Evolutionary conservation across 2,329 filamentous ascomycete genomes (phyloP), one percentile per base, ranked within the genome.

Genomic region (Xylaria sp.): DNA sequence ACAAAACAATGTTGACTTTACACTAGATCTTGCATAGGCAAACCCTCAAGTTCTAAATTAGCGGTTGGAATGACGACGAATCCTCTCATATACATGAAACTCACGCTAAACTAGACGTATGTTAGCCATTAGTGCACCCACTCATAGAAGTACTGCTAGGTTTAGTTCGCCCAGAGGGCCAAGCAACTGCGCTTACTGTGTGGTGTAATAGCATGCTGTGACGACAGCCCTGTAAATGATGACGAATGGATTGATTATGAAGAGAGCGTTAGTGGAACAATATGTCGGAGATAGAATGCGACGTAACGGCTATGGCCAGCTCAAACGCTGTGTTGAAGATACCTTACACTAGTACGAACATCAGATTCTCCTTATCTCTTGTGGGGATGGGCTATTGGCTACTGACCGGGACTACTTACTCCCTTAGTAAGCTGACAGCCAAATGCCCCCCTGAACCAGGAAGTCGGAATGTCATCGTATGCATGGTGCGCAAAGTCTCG

Each of bases 361-460:
- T 32, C 23, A 29, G 16, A n/a, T 21, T 44, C 59, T 21, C 21
- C n/a, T n/a, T 48, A 62, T 67, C 54, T 40, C 35, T 27, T 16
- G 37, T 61, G 57, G 18, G 12, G 9, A n/a, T 35, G 23, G 35
- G 18, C 32, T n/a, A 51, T 58, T 60, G 54, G 35, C 59, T 18
- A 16, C 32, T 58, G 42, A n/a, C 21, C 1, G 27, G 29, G 32
- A 12, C 1, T 2, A n/a, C 32, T 25, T n/a, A n/a, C n/a, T 57
- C 21, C 21, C 27, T 58, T 69, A 69, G 62, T 69, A 69, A 69
- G 66, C 66, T 69, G 66, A 69, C 66, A 55, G 12, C 27, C 5
- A 53, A 25, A 63, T 69, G 62, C 61, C 2, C 57, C 58, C 62
- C 62, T 69, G 32, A 44, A 42, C 21, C 57, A 18, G 10, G 25